phyloP scores from a whole-genome alignment of 768 basidiomycete species.

The Asterophora parasitica region DNA sequence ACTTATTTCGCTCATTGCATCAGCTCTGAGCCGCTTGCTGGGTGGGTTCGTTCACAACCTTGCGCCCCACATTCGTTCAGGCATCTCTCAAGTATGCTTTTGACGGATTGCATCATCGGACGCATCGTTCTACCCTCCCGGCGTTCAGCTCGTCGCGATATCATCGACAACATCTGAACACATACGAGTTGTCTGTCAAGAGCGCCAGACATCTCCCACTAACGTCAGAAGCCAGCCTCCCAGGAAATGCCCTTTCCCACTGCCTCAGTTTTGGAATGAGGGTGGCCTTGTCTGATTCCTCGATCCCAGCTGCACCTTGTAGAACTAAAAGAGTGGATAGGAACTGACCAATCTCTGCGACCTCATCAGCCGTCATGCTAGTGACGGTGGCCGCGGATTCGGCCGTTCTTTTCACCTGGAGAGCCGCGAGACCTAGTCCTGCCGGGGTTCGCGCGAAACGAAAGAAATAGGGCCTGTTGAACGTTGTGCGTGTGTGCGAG shows the following conservation, averaged over 20 bases:
- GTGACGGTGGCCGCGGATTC: slow-evolving; percentile 17
- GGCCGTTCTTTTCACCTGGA: slow-evolving; percentile 34
- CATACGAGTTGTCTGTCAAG: slow-evolving; percentile 26
- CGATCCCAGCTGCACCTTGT: slow-evolving; percentile 29
- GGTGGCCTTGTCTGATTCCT: slow-evolving; percentile 25
- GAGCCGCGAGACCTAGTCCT: slow-evolving; percentile 26
- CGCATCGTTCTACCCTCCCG: slow-evolving; percentile 23
- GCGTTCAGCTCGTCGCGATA: neutral
- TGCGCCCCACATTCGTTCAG: slow-evolving; percentile 29
- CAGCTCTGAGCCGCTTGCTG: slow-evolving; percentile 23
- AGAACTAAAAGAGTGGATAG: slow-evolving; percentile 34
- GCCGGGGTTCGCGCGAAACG: slow-evolving; percentile 30
- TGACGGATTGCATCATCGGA: slow-evolving; percentile 24
- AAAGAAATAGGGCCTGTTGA: slow-evolving; percentile 35
- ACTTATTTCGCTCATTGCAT: slow-evolving; percentile 34
- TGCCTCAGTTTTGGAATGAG: slow-evolving; percentile 28
- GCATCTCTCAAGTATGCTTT: slow-evolving; percentile 23
- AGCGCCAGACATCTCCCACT: slow-evolving; percentile 31
- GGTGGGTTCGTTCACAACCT: slow-evolving; percentile 20
- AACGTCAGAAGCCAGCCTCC: slow-evolving; percentile 28
- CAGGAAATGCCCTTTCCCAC: slow-evolving; percentile 27
- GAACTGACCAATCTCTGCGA: slow-evolving; percentile 36
- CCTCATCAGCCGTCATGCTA: slow-evolving; percentile 19
- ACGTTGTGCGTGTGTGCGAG: neutral
- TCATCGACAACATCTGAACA: neutral